These are phyloP conservation scores for Phytophthora meadii DNA, from an alignment of 352 stramenopile species.

Conservation along the genomic window DNA sequence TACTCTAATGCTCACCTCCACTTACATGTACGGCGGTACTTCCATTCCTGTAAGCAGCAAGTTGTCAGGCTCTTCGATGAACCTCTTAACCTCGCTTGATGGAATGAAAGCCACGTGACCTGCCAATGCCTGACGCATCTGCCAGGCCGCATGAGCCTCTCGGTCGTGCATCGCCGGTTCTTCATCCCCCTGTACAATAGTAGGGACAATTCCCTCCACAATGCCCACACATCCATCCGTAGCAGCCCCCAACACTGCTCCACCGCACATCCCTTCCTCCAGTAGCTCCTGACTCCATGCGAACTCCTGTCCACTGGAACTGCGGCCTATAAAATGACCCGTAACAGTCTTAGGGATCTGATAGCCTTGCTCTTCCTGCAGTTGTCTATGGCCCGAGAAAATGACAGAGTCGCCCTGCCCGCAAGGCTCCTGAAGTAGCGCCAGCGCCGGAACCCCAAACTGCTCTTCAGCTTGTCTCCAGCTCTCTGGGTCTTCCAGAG, in stretches of 20 bases:
- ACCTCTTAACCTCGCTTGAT: slow-evolving; percentile 49
- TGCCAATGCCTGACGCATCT: slow-evolving; percentile 72
- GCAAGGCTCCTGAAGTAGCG: slow-evolving; percentile 29
- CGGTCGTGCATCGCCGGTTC: slow-evolving; percentile 31
- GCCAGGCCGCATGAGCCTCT: slow-evolving; percentile 33
- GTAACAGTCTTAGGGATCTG: slow-evolving; percentile 53
- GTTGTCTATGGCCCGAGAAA: slow-evolving; percentile 57
- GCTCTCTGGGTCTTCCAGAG: slow-evolving; percentile 40
- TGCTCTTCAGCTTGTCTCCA: slow-evolving; percentile 34
- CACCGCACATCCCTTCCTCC: slow-evolving; percentile 86
- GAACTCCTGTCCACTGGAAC: slow-evolving; percentile 68
- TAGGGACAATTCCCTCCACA: slow-evolving; percentile 82
- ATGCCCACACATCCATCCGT: slow-evolving; percentile 64
- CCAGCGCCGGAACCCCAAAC: slow-evolving; percentile 48
- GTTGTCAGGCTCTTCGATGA: slow-evolving; percentile 45
- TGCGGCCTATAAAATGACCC: slow-evolving; percentile 71
- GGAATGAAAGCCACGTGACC: slow-evolving; percentile 80
- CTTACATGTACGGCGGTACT: slow-evolving; percentile 32
- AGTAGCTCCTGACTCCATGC: slow-evolving; percentile 76
- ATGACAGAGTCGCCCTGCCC: slow-evolving; percentile 49
- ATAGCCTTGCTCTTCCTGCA: slow-evolving; percentile 21
- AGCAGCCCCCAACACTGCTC: slow-evolving; percentile 55
- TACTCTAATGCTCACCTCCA: slow-evolving; percentile 25
- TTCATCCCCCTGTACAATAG: slow-evolving; percentile 26
- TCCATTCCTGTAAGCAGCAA: slow-evolving; percentile 50